Base-by-base conservation (phyloP, 306 rosid genomes). In the Sicyos baderoa region DNA sequence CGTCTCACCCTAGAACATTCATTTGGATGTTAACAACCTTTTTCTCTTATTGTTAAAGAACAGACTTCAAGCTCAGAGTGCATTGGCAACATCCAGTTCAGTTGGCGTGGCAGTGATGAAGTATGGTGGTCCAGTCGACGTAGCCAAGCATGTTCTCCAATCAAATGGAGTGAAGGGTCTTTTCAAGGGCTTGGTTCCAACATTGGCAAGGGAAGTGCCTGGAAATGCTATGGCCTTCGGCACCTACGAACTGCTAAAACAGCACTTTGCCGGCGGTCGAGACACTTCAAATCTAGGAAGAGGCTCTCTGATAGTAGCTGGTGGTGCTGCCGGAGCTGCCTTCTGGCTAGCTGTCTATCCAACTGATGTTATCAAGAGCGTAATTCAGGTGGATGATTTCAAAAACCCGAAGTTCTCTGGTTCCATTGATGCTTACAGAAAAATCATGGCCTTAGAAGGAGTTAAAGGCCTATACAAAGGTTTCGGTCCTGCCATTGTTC, bases 21-120 rank as follows among this genome's bases (percentile, higher is more conserved):
- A 29, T 29, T 29, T 29, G 35, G 35, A 29, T 29, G 35, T 29
- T 29, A 29, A 29, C 35, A 2, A 37, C 9, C 44, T 21, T 65
- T 1, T 45, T n/a, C n/a, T n/a, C 21, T 65, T 44, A 2, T 47
- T 56, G 61, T 40, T 42, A 16, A 71, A 42, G 64, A 37, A 67
- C 75, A 93, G 99, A 78, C 79, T 94, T 86, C 99, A 94, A 85
- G 97, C 99, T 37, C 99, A 94, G 71, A 88, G 97, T 74, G 86
- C 87, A 19, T 69, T 94, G 62, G 90, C 84, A 19, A 85, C 65
- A 68, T 50, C 88, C 9, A 79, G 83, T 67, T 29, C 86, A 9
- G 91, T 76, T 19, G 65, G 83, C 40, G 79, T 80, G 71, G 89
- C 88, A 11, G 83, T 85, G 67, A 88, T 85, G 67, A 88, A 85